Evolutionary conservation across 2,329 filamentous ascomycete genomes (phyloP), one percentile per base, ranked within the genome.

Genomic region (Gliomastix tumulicola): DNA sequence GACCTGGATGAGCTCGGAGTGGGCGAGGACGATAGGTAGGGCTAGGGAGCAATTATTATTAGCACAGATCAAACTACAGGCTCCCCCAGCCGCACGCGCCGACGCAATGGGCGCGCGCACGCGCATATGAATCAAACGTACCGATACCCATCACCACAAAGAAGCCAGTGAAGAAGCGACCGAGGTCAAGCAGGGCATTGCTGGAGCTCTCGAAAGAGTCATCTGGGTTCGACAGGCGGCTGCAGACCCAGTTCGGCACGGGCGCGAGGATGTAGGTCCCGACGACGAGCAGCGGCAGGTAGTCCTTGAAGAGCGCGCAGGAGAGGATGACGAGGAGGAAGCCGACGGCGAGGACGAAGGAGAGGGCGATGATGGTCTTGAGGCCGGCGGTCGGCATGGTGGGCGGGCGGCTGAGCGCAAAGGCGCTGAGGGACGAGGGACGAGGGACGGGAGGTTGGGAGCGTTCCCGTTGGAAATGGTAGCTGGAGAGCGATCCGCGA

Each of bases 261-360:
- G 92, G 92, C 38, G 92, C 92, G 51, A 97, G 61, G 47, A 96
- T 79, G 69, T 96, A 98, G 51, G 90, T 97, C 50, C 82, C 90
- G 45, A 98, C 92, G 50, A 98, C 92, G 46, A 97, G 79, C 45
- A 98, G 79, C 38, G 92, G 88, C 53, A 92, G 87, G 77, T 94
- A 98, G 65, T 88, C 87, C 59, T 90, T 77, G 76, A 84, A 98
- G 49, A 98, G 79, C 35, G 92, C 92, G 59, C 89, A 94, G 45
- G 89, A 96, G 53, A 98, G 85, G 64, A 98, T 98, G 50, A 97
- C 92, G 49, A 98, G 88, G 53, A 98, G 86, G 69, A 98, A 98
- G 53, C 92, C 92, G 54, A 98, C 92, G 51, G 92, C 92, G 48
- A 98, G 88, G 59, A 98, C 92, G 68, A 98, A 98, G 59, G 92